Base-by-base conservation (phyloP, 164 flowering plant species). In the Warburgia ugandensis region DNA sequence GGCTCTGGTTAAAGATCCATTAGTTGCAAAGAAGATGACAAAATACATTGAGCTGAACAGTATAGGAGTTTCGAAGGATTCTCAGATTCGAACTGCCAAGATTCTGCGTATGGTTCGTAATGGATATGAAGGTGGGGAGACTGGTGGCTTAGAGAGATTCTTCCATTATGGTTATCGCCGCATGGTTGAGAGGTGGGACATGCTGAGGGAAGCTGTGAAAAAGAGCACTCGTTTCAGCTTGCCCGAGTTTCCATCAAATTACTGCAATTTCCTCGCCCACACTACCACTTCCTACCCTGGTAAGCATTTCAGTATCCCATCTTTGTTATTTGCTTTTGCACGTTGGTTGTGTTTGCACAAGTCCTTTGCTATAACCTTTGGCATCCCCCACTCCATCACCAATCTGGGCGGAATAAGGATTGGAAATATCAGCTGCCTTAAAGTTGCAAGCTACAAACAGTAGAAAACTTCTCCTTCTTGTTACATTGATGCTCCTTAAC, bases 61-160 rank as follows among this genome's bases (percentile, higher is more conserved):
- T 25, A 76, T 84, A 6, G 94, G 88, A 4, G 89, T 81, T 0
- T 77, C 94, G 0, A 79, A 73, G 61, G 94, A 84, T 41, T 73
- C 94, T 0, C 94, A 84, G 49, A 52, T 67, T n/a, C 66, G 94
- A 48, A 75, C 84, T 6, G 80, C 86, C 6, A 85, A 74, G 52
- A 64, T 82, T 31, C 48, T 85, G 26, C 47, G 64, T 52, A 70
- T 55, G 0, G 67, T 76, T 2, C 64, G 82, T 0, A 73, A 77
- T 54, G 64, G 73, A 37, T 69, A 69, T 16, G 61, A 67, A 43
- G 16, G 11, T 27, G 55, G 25, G 19, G 26, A 20, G 16, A 27
- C 56, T 9, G 41, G 49, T 2, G 52, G 19, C 5, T 39, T 5
- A 0, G 72, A 70, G 17, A 42, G 40, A 39, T 72, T 82, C 60